A percentile compares a stretch with the other conserved stretches of the same genome.
These are phyloP conservation scores for Cyberlindnera japonica DNA, from an alignment of 805 yeast species.

Conservation along the genomic window DNA sequence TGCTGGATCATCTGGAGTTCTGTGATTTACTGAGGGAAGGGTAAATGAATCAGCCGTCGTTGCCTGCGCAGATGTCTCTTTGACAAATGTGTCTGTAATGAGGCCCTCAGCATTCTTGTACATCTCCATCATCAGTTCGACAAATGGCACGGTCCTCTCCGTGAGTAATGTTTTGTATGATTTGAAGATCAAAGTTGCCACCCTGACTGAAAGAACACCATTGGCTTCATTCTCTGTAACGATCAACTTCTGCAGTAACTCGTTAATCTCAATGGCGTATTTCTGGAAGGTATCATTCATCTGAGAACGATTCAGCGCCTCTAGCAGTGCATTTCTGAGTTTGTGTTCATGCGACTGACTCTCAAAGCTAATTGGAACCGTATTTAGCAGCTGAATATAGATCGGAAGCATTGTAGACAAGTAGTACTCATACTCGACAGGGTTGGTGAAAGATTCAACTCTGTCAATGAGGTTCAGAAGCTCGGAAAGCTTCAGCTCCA, in stretches of 20 bases:
- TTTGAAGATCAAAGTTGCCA: conserved; percentile 80
- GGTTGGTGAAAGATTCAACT: conserved; percentile 76
- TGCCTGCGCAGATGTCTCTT: conserved; percentile 13
- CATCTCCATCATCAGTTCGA: conserved; percentile 68
- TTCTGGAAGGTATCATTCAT: conserved; percentile 80
- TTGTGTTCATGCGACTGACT: conserved; percentile 69
- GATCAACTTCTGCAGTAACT: conserved; percentile 54
- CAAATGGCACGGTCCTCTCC: conserved; percentile 74
- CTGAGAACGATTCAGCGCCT: conserved; percentile 75
- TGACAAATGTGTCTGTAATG: conserved; percentile 65
- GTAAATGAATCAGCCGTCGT: conserved; percentile 35
- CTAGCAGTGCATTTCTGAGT: conserved; percentile 70
- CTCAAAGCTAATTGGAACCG: conserved; percentile 69
- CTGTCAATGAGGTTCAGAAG: conserved; percentile 83
- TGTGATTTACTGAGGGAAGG: conserved; percentile 36
- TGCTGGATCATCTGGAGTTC: conserved; percentile 39
- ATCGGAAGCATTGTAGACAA: conserved; percentile 67
- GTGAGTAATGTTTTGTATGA: conserved; percentile 66
- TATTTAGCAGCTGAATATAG: conserved; percentile 56
- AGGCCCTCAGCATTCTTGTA: conserved; percentile 77
- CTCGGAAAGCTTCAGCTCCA: conserved; percentile 58
- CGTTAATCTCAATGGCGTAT: conserved; percentile 57
- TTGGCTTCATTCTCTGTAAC: conserved; percentile 90
- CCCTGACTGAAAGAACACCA: conserved; percentile 87
- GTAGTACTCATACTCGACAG: conserved; percentile 78